Evolutionary conservation across 495 filamentous ascomycete species (phyloP).

Genomic region (Pyrenula aspistea): DNA sequence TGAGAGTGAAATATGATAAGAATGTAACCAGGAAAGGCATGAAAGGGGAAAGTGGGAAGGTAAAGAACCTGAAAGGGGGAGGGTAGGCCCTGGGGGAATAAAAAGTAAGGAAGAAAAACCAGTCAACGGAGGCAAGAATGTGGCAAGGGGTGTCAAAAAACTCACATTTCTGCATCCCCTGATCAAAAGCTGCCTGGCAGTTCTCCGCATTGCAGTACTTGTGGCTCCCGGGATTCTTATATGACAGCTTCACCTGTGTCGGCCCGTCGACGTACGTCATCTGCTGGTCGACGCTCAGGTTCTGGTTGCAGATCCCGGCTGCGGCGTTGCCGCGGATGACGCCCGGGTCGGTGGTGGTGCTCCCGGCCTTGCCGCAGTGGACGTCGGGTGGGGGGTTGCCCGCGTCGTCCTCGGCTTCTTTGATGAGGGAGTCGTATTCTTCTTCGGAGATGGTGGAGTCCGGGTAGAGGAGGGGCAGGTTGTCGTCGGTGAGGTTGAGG

Average conservation of each 20-base stretch:
- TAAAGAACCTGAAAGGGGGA: too few species aligned
- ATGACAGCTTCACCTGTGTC: neutral
- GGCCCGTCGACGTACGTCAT: neutral
- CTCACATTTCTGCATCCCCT: neutral
- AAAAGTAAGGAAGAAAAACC: too few species aligned
- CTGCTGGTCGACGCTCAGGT: conserved; percentile 1
- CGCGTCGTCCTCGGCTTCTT: conserved; percentile 8
- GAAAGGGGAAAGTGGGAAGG: too few species aligned
- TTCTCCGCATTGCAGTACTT: neutral
- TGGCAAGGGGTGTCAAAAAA: too few species aligned
- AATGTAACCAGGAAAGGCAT: too few species aligned
- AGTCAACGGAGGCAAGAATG: too few species aligned
- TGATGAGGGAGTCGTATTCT: conserved; percentile 10
- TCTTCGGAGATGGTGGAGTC: conserved; percentile 11
- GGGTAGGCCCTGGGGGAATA: too few species aligned
- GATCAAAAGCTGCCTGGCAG: neutral
- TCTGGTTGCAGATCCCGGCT: neutral
- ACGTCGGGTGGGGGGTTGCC: neutral
- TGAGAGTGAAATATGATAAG: too few species aligned
- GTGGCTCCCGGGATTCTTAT: neutral
- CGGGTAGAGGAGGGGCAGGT: conserved; percentile 10
- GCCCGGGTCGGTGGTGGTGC: neutral
- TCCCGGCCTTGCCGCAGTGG: neutral
- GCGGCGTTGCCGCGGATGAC: neutral
- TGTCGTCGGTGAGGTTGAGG: conserved; percentile 9